Percentiles rank a stretch among this genome's conserved stretches.
Conservation (phyloP, 2,329 filamentous ascomycete genomes). For the Arthrinium puccinioides region DNA sequence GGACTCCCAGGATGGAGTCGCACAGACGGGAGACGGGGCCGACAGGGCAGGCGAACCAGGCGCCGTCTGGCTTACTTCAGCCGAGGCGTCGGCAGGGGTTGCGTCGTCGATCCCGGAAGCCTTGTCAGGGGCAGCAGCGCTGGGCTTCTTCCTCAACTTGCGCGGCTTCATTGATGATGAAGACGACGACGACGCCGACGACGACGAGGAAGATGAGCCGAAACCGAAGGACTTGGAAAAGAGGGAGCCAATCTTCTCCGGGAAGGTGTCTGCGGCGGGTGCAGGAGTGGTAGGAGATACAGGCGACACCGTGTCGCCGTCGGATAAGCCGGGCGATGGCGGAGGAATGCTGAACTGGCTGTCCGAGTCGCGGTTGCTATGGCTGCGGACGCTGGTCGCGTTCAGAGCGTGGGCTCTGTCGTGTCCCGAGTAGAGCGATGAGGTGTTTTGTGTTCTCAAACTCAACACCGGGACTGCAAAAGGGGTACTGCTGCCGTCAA, state of each 20-base stretch:
- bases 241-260: constrained; percentile 10
- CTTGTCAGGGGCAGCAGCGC: neutral
- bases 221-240: constrained; percentile 20
- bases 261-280: constrained; percentile 12
- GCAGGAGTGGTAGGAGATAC: constrained; percentile 21
- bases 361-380: no score
- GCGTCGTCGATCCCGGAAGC: neutral
- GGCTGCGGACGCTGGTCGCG: constrained; percentile 7
- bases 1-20: no score
- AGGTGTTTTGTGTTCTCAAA: constrained; percentile 17
- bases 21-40: constrained; percentile 1
- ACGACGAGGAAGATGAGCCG: constrained; percentile 14
- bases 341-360: constrained; percentile 19
- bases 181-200: constrained; percentile 8
- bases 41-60: neutral
- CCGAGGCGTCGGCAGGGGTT: neutral
- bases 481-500: neutral
- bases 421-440: constrained; percentile 22
- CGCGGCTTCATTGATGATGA: neutral
- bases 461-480: constrained; percentile 15
- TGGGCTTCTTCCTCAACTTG: constrained; percentile 3
- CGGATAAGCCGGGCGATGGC: constrained; percentile 19
- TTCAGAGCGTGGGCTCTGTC: constrained; percentile 9
- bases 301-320: constrained; percentile 19
- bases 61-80: neutral